phyloP scores from a whole-genome alignment of 306 rosid genomes.

The Chamaecrista fasciculata region DNA sequence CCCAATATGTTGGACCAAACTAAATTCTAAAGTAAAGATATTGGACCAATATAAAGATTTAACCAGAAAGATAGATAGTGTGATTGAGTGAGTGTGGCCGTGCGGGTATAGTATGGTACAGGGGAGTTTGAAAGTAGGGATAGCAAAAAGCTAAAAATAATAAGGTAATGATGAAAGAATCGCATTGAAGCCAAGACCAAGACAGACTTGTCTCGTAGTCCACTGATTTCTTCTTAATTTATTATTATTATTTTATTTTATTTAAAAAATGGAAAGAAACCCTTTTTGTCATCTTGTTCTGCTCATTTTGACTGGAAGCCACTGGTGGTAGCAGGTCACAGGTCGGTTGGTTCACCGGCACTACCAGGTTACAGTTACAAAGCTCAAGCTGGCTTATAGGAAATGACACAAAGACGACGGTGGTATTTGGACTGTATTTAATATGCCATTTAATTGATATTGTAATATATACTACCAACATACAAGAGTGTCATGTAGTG shows the following conservation, averaged over 20 bases:
- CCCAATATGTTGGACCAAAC: no score
- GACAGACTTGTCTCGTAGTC: conserved; percentile 26
- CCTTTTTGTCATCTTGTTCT: conserved; percentile 38
- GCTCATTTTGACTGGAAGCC: conserved; percentile 28
- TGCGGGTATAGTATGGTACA: conserved; percentile 40
- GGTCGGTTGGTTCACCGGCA: conserved; percentile 48
- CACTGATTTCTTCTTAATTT: no score
- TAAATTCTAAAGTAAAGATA: no score
- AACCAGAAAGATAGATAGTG: not conserved
- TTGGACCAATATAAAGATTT: no score
- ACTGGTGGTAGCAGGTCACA: conserved; percentile 46
- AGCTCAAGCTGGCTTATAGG: conserved; percentile 21
- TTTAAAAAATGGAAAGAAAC: not conserved
- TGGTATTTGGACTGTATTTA: no score
- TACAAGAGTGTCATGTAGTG: no score
- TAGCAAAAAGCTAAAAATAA: conserved; percentile 68
- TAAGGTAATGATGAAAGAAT: conserved; percentile 72
- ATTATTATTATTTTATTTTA: no score
- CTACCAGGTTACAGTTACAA: conserved; percentile 28
- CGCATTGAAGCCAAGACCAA: conserved; percentile 38
- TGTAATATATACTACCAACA: no score
- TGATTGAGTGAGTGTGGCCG: conserved; percentile 27
- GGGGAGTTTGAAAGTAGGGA: conserved; percentile 41
- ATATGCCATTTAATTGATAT: no score
- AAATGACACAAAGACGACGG: conserved; percentile 28